A percentile compares a stretch with the other conserved stretches of the same genome.
phyloP scores from a whole-genome alignment of 441 rosid genomes.

The Aquilaria agallochum region DNA sequence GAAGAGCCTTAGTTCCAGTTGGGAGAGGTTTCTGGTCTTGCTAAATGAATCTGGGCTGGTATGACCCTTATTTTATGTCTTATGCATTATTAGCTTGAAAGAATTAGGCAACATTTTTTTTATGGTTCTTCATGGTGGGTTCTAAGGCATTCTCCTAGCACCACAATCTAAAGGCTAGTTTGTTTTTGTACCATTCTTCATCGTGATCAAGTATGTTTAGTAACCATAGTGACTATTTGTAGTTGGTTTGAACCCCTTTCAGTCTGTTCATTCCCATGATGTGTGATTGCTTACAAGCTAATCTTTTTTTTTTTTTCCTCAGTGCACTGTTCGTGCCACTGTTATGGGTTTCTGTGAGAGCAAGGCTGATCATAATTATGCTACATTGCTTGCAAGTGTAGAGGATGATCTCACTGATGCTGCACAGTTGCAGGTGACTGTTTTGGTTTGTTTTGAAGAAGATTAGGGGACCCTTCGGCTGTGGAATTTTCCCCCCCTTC shows the following conservation, averaged over 20 bases:
- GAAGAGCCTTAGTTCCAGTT: constrained; percentile 43
- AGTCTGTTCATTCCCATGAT: no score
- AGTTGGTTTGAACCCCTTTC: no score
- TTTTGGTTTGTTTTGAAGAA: constrained; percentile 3
- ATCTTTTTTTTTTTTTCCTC: constrained; percentile 28
- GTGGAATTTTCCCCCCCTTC: not conserved
- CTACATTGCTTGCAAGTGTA: constrained; percentile 41
- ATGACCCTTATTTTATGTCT: constrained; percentile 9
- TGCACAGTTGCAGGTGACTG: constrained; percentile 68
- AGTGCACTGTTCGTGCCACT: constrained; percentile 86
- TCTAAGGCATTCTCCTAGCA: no score
- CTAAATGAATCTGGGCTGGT: constrained; percentile 88
- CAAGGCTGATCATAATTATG: constrained; percentile 29
- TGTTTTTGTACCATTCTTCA: no score
- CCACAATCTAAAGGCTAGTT: no score
- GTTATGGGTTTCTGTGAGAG: constrained; percentile 52
- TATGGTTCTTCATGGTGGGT: no score
- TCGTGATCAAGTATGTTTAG: no score
- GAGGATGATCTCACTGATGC: constrained; percentile 68
- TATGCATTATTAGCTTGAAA: not conserved
- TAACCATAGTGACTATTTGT: no score
- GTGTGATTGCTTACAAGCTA: constrained; percentile 11
- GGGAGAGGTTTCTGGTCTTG: constrained; percentile 88
- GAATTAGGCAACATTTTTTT: no score
- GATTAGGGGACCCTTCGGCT: no score